Base-by-base conservation (phyloP, 148 eudicot genomes). In the Rhododendron vialii region DNA sequence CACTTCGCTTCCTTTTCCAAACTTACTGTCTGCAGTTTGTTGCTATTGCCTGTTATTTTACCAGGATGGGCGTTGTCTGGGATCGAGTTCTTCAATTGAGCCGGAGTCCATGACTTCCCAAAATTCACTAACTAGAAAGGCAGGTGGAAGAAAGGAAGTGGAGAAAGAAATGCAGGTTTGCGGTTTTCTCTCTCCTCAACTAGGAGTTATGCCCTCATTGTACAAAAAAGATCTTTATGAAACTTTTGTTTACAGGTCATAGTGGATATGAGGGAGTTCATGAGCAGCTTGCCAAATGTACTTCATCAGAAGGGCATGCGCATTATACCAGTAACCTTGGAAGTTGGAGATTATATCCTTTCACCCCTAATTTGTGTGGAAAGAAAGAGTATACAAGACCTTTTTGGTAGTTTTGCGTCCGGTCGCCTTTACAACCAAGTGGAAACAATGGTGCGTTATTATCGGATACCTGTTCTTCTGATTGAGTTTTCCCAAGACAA, bases 281-380 rank as follows among this genome's bases (percentile, higher is more conserved):
- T 98, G 99, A 98, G 99, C 90, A 98, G 96, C 93, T 95, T 98
- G 88, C 99, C 99, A 22, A 98, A 98, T 91, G 99, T 98, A 65
- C 98, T 98, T 71, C 98, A 98, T 91, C 98, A 98, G 87, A 98
- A 93, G 92, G 98, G 98, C 83, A 93, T 98, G 96, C 95, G 94
- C 83, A 98, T 98, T 75, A 93, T 93, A 80, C 99, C 99, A 57
- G 96, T 98, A 89, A 94, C 94, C 69, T 90, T 98, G 88, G 99
- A 98, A 92, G 98, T 98, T 84, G 99, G 99, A 87, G 99, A 98
- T 84, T 98, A 98, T 88, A 95, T 98, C 74, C 94, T 98, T 36
- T 98, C 99, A 63, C 99, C 99, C 51, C 83, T 82, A 82, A 94
- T 98, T 90, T 98, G 99, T 85, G 98, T 98, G 35, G 99, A 98